Evolutionary conservation across 176 grass and related monocot genomes (phyloP).

Genomic region (Raddia guianensis): DNA sequence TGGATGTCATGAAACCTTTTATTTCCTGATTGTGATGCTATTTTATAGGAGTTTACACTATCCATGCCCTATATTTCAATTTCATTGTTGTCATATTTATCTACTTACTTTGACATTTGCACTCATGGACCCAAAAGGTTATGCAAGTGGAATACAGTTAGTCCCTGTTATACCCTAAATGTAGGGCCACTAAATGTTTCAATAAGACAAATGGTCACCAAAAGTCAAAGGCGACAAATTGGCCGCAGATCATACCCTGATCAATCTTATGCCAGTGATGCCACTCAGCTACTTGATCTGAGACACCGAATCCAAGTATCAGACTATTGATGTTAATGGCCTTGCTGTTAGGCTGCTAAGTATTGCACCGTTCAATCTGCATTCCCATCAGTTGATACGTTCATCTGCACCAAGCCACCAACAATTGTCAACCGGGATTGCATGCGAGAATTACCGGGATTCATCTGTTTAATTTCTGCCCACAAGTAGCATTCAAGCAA

Average conservation of each 20-base stretch:
- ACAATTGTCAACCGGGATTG: not conserved
- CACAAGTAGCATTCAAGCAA: not conserved
- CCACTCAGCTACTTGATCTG: not conserved
- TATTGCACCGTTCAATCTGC: not conserved
- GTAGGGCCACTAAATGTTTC: no score
- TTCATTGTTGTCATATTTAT: not conserved
- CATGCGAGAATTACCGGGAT: no score
- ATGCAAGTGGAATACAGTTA: constrained; percentile 9
- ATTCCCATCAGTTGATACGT: not conserved
- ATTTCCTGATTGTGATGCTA: not conserved
- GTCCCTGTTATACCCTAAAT: not conserved
- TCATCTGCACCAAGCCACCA: not conserved
- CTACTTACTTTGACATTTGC: not conserved
- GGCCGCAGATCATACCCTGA: not conserved
- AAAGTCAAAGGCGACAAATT: not conserved
- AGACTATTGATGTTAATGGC: not conserved
- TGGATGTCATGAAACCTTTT: not conserved
- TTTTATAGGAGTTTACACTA: not conserved
- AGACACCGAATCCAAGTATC: not conserved
- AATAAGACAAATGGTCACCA: no score
- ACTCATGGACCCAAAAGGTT: not conserved
- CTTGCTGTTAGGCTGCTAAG: not conserved
- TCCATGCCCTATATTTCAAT: not conserved
- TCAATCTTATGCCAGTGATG: not conserved
- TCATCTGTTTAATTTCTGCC: not conserved